These are phyloP conservation scores for maize (Zea mays) DNA, from an alignment of 176 grass and related monocot species.

Conservation along the genomic window Zm-B73-REFERENCE-NAM-5.0 NC_050096.1:35173501-35174000, in stretches of 20 bases:
- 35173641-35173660: conserved; percentile 25
- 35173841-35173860: conserved; percentile 94
- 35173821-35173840: conserved; percentile 95
- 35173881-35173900: conserved; percentile 73
- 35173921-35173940: conserved; percentile 36
- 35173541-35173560: conserved; percentile 99
- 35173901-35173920: conserved; percentile 30
- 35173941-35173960: neutral
- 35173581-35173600: conserved; percentile 97
- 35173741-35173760: conserved; percentile 99
- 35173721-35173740: conserved; percentile 99
- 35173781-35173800: conserved; percentile 97
- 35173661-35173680: conserved; percentile 23
- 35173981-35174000: neutral
- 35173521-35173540: conserved; percentile 98
- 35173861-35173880: conserved; percentile 80
- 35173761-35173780: conserved; percentile 99
- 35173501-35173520: conserved; percentile 96
- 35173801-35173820: conserved; percentile 85
- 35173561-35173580: conserved; percentile 99
- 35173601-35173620: conserved; percentile 92
- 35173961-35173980: conserved; percentile 14
- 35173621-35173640: conserved; percentile 95
- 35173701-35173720: conserved; percentile 88
- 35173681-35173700: neutral